Conservation (phyloP, 345 rosid genomes). For the Durio zibethinus region DNA sequence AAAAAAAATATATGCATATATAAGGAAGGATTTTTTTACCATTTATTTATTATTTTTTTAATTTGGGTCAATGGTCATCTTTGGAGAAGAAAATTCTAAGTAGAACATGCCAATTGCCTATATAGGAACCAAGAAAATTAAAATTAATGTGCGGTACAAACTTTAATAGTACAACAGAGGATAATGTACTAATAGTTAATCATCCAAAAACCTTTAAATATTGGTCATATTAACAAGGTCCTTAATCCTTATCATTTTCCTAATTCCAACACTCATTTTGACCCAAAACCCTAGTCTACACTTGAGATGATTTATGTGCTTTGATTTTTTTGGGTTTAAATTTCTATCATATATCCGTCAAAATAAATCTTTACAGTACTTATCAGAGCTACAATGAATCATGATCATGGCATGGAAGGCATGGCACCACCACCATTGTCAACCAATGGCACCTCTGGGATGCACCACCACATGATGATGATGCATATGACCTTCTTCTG, state of each 20-base stretch:
- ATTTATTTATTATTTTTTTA: neutral
- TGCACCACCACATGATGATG: constrained; percentile 26
- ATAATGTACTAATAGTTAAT: neutral
- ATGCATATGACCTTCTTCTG: constrained; percentile 50
- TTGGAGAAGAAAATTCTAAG: neutral
- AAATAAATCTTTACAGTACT: neutral
- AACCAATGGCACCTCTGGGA: constrained; percentile 26
- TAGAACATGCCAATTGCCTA: neutral
- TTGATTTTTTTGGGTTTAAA: too few relatives aligned
- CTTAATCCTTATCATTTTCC: neutral
- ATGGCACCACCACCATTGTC: constrained; percentile 10
- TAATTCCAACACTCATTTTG: neutral
- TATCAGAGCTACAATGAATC: neutral
- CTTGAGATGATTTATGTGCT: neutral
- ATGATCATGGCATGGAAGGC: constrained; percentile 19
- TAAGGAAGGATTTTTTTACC: neutral
- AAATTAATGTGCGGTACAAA: neutral
- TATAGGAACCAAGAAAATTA: neutral
- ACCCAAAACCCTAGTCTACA: neutral
- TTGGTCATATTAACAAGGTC: neutral
- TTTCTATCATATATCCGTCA: neutral
- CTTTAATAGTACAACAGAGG: neutral
- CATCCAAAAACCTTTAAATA: neutral
- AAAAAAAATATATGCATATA: too few relatives aligned
- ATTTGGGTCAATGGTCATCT: neutral